phyloP scores from a whole-genome alignment of 2,329 filamentous ascomycete species.

The Reticulascus tulasneorum region DNA sequence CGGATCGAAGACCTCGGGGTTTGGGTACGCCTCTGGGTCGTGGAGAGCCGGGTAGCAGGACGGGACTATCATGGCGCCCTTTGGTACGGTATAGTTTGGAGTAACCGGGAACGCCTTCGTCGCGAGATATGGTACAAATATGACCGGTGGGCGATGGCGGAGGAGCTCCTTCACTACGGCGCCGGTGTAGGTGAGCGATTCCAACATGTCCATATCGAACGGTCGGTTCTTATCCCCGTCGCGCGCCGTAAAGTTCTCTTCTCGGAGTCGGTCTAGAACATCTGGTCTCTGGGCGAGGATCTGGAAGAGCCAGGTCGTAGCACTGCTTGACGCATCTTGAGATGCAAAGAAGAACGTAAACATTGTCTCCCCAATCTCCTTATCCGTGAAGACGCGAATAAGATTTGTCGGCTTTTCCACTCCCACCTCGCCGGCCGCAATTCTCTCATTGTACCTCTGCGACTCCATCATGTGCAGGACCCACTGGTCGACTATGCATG shows the following conservation, averaged over 20 bases:
- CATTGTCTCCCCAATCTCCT: constrained; percentile 45
- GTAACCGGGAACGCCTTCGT: constrained; percentile 45
- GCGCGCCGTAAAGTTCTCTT: constrained; percentile 42
- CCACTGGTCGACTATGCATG: constrained; percentile 77
- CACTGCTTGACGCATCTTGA: constrained; percentile 49
- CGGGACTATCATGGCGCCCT: constrained; percentile 45
- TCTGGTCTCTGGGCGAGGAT: constrained; percentile 47
- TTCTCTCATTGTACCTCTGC: constrained; percentile 58
- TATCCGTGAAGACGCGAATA: constrained; percentile 46
- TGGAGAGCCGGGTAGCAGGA: constrained; percentile 50
- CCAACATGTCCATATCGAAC: constrained; percentile 41
- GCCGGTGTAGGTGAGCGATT: constrained; percentile 46
- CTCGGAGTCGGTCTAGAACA: constrained; percentile 38
- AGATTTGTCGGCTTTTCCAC: constrained; percentile 41
- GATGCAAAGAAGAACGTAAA: constrained; percentile 53
- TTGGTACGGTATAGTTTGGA: constrained; percentile 42
- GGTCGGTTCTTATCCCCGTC: constrained; percentile 35
- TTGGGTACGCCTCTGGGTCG: constrained; percentile 41
- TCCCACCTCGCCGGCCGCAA: constrained; percentile 51
- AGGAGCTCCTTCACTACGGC: constrained; percentile 52
- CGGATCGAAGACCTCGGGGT: constrained; percentile 44
- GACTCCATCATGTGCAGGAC: constrained; percentile 70
- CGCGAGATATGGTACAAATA: constrained; percentile 49
- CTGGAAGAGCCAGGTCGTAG: constrained; percentile 51
- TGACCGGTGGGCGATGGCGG: constrained; percentile 48